Percentiles rank a stretch among this genome's conserved stretches.
Conservation (phyloP, 768 basidiomycete genomes). For the Suillus subalutaceus region DNA sequence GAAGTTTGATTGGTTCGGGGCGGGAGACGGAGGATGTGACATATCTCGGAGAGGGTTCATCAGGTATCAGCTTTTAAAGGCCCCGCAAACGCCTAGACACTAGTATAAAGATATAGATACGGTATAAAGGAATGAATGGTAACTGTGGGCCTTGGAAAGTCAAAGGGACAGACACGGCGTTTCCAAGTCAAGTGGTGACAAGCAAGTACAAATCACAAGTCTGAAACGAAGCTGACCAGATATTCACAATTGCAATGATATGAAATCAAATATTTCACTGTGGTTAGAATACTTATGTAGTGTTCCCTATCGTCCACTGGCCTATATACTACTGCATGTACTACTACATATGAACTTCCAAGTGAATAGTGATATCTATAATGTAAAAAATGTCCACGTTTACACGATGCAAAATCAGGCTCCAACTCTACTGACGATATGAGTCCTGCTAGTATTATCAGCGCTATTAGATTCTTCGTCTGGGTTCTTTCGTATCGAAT, state of each 20-base stretch:
- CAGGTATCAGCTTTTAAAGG: background rate
- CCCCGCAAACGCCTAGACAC: background rate
- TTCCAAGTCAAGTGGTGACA: background rate
- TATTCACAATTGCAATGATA: background rate
- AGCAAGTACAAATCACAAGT: constrained; percentile 3
- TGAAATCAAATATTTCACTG: background rate
- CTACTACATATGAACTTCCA: constrained; percentile 13
- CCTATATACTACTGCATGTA: constrained; percentile 11
- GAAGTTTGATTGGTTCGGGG: constrained; percentile 6
- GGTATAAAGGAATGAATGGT: constrained; percentile 3
- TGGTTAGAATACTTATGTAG: background rate
- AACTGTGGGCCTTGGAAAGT: background rate
- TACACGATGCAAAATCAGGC: background rate
- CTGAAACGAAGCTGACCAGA: background rate
- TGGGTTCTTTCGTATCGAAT: background rate
- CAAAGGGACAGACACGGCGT: background rate
- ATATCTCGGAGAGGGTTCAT: constrained; percentile 6
- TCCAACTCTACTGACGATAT: background rate
- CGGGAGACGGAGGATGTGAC: constrained; percentile 7
- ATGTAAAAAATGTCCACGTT: background rate
- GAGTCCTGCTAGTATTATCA: background rate
- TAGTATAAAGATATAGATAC: constrained; percentile 1
- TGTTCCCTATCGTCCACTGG: constrained; percentile 3
- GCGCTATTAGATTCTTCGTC: background rate
- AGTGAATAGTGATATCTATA: constrained; percentile 6